These are phyloP conservation scores for Bruguiera parviflora DNA, from an alignment of 345 rosid genomes.

Conservation along the genomic window DNA sequence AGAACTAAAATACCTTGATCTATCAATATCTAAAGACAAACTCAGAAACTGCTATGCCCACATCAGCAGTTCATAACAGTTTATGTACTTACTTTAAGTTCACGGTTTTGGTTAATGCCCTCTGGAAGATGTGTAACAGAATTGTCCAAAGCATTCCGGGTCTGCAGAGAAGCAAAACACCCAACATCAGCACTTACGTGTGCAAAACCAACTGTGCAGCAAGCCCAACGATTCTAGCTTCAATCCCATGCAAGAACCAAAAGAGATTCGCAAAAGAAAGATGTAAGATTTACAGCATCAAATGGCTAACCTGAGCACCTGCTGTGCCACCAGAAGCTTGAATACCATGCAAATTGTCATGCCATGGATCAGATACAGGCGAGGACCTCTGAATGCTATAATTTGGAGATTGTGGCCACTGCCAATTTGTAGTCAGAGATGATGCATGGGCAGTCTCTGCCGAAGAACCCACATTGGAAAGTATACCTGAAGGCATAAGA, in stretches of 20 bases:
- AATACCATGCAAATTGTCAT: slow-evolving; percentile 34
- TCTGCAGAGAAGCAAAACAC: slow-evolving; percentile 40
- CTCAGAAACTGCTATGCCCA: slow-evolving; percentile 39
- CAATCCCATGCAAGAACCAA: background rate
- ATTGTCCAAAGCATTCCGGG: slow-evolving; percentile 76
- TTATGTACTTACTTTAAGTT: slow-evolving; percentile 32
- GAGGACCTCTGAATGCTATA: slow-evolving; percentile 34
- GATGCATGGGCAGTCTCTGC: slow-evolving; percentile 40
- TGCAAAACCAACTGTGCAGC: background rate
- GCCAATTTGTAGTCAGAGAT: slow-evolving; percentile 37
- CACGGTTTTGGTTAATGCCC: slow-evolving; percentile 31
- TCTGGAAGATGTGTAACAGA: slow-evolving; percentile 39
- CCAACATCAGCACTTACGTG: background rate
- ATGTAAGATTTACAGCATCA: background rate
- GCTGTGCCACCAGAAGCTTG: slow-evolving; percentile 29
- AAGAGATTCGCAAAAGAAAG: background rate
- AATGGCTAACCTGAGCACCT: slow-evolving; percentile 44
- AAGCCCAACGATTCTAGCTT: slow-evolving; percentile 28
- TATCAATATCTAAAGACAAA: slow-evolving; percentile 25
- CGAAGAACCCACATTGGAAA: slow-evolving; percentile 26
- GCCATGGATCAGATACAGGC: slow-evolving; percentile 47
- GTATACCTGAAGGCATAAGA: slow-evolving; percentile 24
- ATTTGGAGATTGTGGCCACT: slow-evolving; percentile 51
- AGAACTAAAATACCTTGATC: slow-evolving; percentile 7
- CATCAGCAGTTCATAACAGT: slow-evolving; percentile 35